These are phyloP conservation scores for Citrus cavaleriei DNA, from an alignment of 345 rosid species.

Conservation along the genomic window DNA sequence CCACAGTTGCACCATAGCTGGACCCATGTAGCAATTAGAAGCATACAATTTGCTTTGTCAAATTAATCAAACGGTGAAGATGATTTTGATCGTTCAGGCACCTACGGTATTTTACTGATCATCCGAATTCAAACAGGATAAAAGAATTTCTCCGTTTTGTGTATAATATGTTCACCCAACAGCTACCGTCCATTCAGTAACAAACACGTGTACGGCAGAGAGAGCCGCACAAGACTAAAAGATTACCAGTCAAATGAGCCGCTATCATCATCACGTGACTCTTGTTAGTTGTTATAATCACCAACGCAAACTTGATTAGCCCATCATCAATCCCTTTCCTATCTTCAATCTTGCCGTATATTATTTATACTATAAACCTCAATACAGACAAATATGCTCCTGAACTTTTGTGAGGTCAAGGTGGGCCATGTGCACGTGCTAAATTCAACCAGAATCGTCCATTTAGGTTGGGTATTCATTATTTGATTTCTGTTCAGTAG, in stretches of 20 bases:
- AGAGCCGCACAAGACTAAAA: not conserved
- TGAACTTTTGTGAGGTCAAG: not conserved
- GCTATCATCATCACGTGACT: not conserved
- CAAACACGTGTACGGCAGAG: slow-evolving; percentile 17
- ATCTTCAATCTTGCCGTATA: not conserved
- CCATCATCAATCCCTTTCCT: not conserved
- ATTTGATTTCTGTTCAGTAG: not conserved
- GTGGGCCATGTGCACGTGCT: slow-evolving; percentile 3
- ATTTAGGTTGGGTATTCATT: slow-evolving; percentile 5
- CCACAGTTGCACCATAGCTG: no score
- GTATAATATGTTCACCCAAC: no score
- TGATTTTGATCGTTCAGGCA: no score
- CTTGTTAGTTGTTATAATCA: not conserved
- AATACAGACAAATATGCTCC: no score
- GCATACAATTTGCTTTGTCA: no score
- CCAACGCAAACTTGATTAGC: not conserved
- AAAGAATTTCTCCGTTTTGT: no score
- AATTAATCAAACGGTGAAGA: no score
- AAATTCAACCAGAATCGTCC: slow-evolving; percentile 26
- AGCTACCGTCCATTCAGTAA: not conserved
- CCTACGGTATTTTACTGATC: no score
- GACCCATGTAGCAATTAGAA: no score
- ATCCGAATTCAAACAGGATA: no score
- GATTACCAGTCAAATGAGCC: not conserved
- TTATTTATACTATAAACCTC: not conserved